phyloP scores from a whole-genome alignment of 176 grass and related monocot genomes.

The Canna indica region DNA sequence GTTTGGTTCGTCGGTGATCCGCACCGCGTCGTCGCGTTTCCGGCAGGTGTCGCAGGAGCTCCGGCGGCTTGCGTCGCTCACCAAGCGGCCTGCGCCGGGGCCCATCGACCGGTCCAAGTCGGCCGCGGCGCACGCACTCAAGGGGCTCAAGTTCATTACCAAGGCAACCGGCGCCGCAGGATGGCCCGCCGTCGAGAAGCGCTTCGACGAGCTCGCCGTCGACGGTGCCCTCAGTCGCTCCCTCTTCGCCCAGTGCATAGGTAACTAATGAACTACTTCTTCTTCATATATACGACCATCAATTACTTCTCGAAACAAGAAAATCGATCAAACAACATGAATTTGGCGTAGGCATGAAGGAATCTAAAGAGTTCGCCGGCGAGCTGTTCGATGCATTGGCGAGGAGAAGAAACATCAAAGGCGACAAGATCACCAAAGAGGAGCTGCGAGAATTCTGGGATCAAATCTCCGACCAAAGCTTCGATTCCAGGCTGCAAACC shows the following conservation, averaged over 20 bases:
- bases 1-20: neutral
- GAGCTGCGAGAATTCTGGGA: slow-evolving; percentile 80
- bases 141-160: slow-evolving; percentile 74
- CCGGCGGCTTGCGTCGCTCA: slow-evolving; percentile 44
- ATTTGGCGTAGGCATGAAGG: slow-evolving; percentile 96
- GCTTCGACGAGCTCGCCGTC: slow-evolving; percentile 60
- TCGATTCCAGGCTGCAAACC: slow-evolving; percentile 94
- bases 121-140: slow-evolving; percentile 51
- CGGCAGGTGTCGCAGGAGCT: slow-evolving; percentile 87
- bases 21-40: slow-evolving; percentile 13
- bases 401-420: slow-evolving; percentile 47
- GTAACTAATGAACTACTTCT: slow-evolving; percentile 16
- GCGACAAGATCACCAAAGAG: slow-evolving; percentile 62
- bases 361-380: slow-evolving; percentile 75
- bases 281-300: neutral
- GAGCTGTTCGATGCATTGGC: slow-evolving; percentile 87
- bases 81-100: too few relatives aligned
- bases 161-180: slow-evolving; percentile 38
- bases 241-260: slow-evolving; percentile 84
- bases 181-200: slow-evolving; percentile 73
- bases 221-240: slow-evolving; percentile 51
- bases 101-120: slow-evolving; percentile 41
- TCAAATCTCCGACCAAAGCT: slow-evolving; percentile 85
- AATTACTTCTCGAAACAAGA: neutral
- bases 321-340: neutral